phyloP scores from a whole-genome alignment of 2,329 filamentous ascomycete genomes.

The Boeremia exigua region DNA sequence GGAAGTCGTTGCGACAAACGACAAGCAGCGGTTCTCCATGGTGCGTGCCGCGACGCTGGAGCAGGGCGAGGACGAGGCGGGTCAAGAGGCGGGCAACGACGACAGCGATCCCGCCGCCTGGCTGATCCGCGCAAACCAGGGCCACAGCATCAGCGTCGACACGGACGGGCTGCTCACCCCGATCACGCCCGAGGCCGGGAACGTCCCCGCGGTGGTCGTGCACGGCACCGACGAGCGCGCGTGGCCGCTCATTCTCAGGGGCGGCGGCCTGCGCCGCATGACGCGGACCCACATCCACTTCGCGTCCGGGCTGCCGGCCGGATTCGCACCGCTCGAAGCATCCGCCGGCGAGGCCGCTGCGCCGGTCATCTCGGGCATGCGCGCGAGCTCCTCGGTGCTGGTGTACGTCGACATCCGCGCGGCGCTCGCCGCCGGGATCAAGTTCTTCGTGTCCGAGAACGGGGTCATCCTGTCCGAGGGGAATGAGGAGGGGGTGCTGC shows the following conservation, averaged over 20 bases:
- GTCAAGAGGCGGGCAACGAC: conserved; percentile 2
- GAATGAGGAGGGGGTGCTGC: conserved; percentile 52
- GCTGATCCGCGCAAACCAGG: conserved; percentile 94
- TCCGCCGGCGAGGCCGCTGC: conserved; percentile 32
- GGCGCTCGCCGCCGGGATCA: conserved; percentile 66
- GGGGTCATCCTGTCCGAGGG: conserved; percentile 56
- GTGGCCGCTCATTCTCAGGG: conserved; percentile 75
- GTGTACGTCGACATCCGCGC: conserved; percentile 76
- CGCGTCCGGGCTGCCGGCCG: conserved; percentile 70
- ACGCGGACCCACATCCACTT: conserved; percentile 88
- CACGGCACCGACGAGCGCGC: conserved; percentile 89
- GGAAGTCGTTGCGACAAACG: conserved; percentile 72
- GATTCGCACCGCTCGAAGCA: conserved; percentile 40
- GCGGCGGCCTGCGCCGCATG: conserved; percentile 83
- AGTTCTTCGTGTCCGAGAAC: conserved; percentile 72
- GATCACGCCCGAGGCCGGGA: conserved; percentile 61
- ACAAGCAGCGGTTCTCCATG: conserved; percentile 90
- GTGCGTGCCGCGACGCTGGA: conserved; percentile 58
- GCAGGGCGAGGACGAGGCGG: neutral
- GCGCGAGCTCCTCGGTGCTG: conserved; percentile 65
- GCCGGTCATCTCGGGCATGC: conserved; percentile 80
- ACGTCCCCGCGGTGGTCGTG: conserved; percentile 72
- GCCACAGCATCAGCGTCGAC: conserved; percentile 81
- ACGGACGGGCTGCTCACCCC: conserved; percentile 73
- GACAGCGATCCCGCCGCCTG: conserved; percentile 67